Evolutionary conservation across 371 early-diverging fungal species (phyloP), one percentile per base, ranked within the genome.

Genomic region (Basidiobolus meristosporus): DNA sequence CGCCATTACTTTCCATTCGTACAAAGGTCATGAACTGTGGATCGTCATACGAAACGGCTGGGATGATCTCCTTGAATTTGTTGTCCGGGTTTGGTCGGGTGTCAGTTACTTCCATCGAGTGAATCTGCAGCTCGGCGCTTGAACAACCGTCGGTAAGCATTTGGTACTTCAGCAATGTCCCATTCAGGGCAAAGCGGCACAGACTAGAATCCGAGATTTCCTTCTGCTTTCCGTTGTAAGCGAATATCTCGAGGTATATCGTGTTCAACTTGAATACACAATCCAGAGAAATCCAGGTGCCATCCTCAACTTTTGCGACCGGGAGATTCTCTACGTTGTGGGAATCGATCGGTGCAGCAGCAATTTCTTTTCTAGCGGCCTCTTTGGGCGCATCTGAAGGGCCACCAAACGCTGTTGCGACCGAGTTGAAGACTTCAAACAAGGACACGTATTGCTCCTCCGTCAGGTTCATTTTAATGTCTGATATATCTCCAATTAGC

Each of bases 31-130:
- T 53, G 33, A 59, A 54, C 50, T 89, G 90, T 18, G 81, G 78
- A 1, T 70, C 67, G 21, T 70, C 65, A 14, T 71, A 65, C n/a
- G 57, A 54, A 20, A 63, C 66, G 11, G 68, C 68, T 7, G 76
- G 70, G 48, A 91, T 73, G 40, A 92, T 77, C 31, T 91, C 88
- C 30, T 72, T 68, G 54, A 89, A 92, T 31, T 73, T 59, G 34
- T 79, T 87, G 26, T 70, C 61, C 0, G 71, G 68, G 11, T 77
- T 60, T 2, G 62, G 61, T 31, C 97, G 54, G 0, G 86, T 82
- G 41, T 96, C 97, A 9, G 60, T 61, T 28, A 87, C 74, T 9
- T 70, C 68, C n/a, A 90, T 57, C 0, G 81, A 77, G 28, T 70
- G 53, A 43, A 90, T 63, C 1, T 63, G 57, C 20, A 83, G 43